These are phyloP conservation scores for Flaveria floridana DNA, from an alignment of 140 eudicot genomes.

Conservation along the genomic window DNA sequence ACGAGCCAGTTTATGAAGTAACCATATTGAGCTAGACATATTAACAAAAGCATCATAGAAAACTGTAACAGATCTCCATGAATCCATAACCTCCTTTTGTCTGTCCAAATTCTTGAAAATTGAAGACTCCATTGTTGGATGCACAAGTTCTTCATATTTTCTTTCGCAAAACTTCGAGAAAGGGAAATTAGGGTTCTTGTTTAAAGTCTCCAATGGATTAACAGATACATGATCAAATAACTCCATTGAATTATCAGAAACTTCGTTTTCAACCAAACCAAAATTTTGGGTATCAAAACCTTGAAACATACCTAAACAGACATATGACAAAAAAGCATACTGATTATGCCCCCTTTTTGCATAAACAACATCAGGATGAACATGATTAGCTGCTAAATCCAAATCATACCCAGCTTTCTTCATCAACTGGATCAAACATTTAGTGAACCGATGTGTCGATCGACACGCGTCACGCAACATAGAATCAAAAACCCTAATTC, in stretches of 20 bases:
- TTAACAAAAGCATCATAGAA: slow-evolving; percentile 80
- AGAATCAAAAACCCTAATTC: slow-evolving; percentile 74
- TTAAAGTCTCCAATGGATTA: slow-evolving; percentile 68
- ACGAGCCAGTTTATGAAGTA: slow-evolving; percentile 77
- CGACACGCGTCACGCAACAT: slow-evolving; percentile 66
- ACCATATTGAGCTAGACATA: slow-evolving; percentile 91
- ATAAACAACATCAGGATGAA: slow-evolving; percentile 54
- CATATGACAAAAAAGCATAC: slow-evolving; percentile 76
- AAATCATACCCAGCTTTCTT: slow-evolving; percentile 77
- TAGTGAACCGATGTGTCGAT: slow-evolving; percentile 47
- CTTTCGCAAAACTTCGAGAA: slow-evolving; percentile 77
- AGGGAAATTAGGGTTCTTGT: slow-evolving; percentile 57
- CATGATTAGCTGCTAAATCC: slow-evolving; percentile 74
- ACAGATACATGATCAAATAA: slow-evolving; percentile 55
- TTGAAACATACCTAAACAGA: slow-evolving; percentile 76
- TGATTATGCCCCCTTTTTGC: slow-evolving; percentile 60
- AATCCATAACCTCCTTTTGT: slow-evolving; percentile 66
- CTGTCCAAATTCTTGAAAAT: slow-evolving; percentile 64
- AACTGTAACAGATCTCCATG: slow-evolving; percentile 73
- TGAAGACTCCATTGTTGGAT: slow-evolving; percentile 91
- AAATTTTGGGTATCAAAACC: slow-evolving; percentile 55
- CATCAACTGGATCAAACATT: slow-evolving; percentile 78
- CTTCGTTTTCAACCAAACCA: slow-evolving; percentile 41
- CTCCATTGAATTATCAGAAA: slow-evolving; percentile 31
- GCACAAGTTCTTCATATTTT: slow-evolving; percentile 81